Base-by-base conservation (phyloP, 2,329 filamentous ascomycete species). In the Nothophaeocryptopus gaeumannii region DNA sequence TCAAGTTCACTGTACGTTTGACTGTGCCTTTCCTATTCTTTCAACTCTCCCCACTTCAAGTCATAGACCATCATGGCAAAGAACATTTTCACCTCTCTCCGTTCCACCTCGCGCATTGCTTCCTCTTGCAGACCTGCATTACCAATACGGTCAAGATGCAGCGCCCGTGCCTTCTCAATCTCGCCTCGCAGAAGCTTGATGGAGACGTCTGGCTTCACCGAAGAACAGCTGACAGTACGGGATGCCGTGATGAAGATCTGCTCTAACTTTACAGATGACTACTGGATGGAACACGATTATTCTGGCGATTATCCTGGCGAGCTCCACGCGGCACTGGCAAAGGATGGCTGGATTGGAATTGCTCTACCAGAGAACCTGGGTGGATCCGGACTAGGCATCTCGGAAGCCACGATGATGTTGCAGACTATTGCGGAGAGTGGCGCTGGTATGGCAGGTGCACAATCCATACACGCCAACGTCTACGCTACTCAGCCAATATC, bases 381-480 rank as follows among this genome's bases (percentile, higher is more conserved):
- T 2, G 89, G 88, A 0, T 79, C 86, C 1, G 87, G 85, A 0
- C 70, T 95, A 8, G 88, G 83, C 8, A 89, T 95, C 32, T 85
- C 85, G 0, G 88, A 93, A 65, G 88, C 88, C 1, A 88, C 85
- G 0, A 87, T 92, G 79, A 92, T 93, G 87, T 79, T 93, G 75
- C 88, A 95, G 62, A 88, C 87, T 2, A 66, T 68, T 32, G 55
- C 55, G 15, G 73, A 73, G 50, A 77, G 81, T 2, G 88, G 89
- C 0, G 89, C 88, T 3, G 88, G 88, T 3, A 89, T 93, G 75
- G 86, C 86, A 12, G 79, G 79, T 1, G 79, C 79, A 0, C 79
- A 81, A 54, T 74, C 76, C 1, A 79, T 82, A 15, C 79, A 82
- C 50, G 79, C 78, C 15, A 82, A 82, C 54, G 83, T 89, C 9